Evolutionary conservation across 345 rosid species (phyloP).

Genomic region (Pelargonium nanum): DNA sequence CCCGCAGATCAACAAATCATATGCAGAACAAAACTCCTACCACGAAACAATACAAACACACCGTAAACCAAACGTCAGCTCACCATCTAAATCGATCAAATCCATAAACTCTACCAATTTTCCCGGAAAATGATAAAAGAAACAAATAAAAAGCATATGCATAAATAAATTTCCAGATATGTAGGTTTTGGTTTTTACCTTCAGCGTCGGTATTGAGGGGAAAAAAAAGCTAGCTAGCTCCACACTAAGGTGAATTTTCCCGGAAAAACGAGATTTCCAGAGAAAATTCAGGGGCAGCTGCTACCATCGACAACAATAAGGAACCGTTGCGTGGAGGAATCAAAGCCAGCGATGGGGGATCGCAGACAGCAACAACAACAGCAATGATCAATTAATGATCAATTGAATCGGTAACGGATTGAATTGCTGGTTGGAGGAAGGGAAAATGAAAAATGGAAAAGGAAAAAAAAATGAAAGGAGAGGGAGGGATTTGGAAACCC

Average conservation of each 20-base stretch:
- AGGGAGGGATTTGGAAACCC: constrained; percentile 19
- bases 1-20: constrained; percentile 13
- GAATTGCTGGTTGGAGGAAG: constrained; percentile 18
- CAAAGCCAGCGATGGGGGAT: no score
- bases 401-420: no score
- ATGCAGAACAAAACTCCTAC: no score
- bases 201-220: neutral
- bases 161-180: neutral
- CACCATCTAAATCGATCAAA: neutral
- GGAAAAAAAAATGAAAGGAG: neutral
- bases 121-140: neutral
- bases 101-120: neutral
- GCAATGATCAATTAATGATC: no score
- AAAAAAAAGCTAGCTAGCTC: neutral
- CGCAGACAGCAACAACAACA: no score
- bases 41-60: neutral
- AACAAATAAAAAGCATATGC: neutral
- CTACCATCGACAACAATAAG: neutral
- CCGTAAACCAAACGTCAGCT: neutral
- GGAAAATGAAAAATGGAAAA: constrained; percentile 13
- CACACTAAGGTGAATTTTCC: constrained; percentile 10
- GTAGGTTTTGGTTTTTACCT: neutral
- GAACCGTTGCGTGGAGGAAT: neutral
- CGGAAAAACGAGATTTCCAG: constrained; percentile 14
- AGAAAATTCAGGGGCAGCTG: constrained; percentile 8